Conservation (phyloP, 345 rosid species). For the Zanthoxylum bungeanum region DNA sequence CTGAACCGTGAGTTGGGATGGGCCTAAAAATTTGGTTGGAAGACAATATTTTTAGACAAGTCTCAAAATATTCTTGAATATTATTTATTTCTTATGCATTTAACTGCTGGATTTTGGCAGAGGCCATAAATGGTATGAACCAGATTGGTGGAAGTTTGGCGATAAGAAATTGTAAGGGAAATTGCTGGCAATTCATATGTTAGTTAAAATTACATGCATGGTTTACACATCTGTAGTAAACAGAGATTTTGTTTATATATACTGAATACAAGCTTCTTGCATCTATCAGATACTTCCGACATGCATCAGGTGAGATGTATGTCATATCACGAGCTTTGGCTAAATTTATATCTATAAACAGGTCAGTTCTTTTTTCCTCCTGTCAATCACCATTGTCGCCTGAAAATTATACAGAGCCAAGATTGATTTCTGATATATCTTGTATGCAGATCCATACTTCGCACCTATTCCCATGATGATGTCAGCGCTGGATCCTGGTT, state of each 20-base stretch:
- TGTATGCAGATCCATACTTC: slow-evolving; percentile 52
- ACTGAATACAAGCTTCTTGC: background rate
- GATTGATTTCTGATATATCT: slow-evolving; percentile 1
- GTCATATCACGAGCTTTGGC: slow-evolving; percentile 67
- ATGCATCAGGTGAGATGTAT: slow-evolving; percentile 80
- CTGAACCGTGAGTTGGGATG: slow-evolving; percentile 74
- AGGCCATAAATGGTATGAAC: slow-evolving; percentile 75
- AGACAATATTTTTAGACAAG: background rate
- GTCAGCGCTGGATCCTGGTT: slow-evolving; percentile 81
- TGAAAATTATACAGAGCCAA: background rate
- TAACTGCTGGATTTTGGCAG: slow-evolving; percentile 33
- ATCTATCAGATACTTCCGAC: slow-evolving; percentile 60
- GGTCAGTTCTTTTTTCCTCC: slow-evolving; percentile 37
- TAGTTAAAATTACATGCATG: background rate
- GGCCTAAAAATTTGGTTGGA: background rate
- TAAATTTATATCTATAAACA: slow-evolving; percentile 63
- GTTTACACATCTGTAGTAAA: background rate
- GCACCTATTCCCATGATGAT: slow-evolving; percentile 68
- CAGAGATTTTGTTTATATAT: background rate
- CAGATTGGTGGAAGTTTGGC: slow-evolving; percentile 98
- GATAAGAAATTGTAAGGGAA: slow-evolving; percentile 67
- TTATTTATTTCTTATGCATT: slow-evolving; percentile 20
- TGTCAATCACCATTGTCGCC: background rate
- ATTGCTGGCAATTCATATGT: background rate
- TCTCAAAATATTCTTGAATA: slow-evolving; percentile 6